Evolutionary conservation across 2,329 filamentous ascomycete genomes (phyloP), one percentile per base, ranked within the genome.

Genomic region (Pezicula rhizophila): DNA sequence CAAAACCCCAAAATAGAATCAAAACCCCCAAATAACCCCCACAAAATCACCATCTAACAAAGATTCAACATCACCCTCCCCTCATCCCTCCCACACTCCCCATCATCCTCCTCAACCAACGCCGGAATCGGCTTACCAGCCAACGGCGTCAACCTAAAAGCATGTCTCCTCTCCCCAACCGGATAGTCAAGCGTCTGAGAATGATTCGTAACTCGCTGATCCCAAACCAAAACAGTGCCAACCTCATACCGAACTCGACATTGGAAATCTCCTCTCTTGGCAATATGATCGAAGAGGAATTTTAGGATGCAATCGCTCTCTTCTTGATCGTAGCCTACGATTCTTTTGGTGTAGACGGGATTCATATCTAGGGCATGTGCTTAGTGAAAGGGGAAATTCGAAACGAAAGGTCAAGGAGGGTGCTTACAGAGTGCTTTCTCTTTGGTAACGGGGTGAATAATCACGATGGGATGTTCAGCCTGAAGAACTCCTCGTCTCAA

Each of bases 221-320:
- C 87, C 87, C 87, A 92, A 0, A 90, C 80, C 2, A 91, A 85
- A 2, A 92, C 87, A 0, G 86, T 90, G 11, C 80, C 77, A 34
- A 80, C 74, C 60, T 82, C 80, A 87, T 87, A 92, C 66, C 83
- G 85, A 47, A 93, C 75, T 17, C 86, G 77, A 5, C 75, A 75
- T 57, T 89, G 85, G 64, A 88, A 78, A 61, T 89, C 85, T 48
- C 82, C 79, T n/a, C 82, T 82, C 34, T 78, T 74, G 1, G 81
- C 82, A 46, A 88, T 79, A 60, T 89, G 85, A 60, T 52, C 78
- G 62, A 82, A 88, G n/a, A 89, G 68, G 70, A 89, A 89, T 57
- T 87, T 85, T 48, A 89, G 73, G 5, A 89, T 70, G 43, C 76
- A 75, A 54, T 92, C 88, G 1, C 83, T 88, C 62, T 93, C 89